A percentile compares a stretch with the other conserved stretches of the same genome.
phyloP scores from a whole-genome alignment of 352 stramenopile genomes.

The Globisporangium apiculatum region DNA sequence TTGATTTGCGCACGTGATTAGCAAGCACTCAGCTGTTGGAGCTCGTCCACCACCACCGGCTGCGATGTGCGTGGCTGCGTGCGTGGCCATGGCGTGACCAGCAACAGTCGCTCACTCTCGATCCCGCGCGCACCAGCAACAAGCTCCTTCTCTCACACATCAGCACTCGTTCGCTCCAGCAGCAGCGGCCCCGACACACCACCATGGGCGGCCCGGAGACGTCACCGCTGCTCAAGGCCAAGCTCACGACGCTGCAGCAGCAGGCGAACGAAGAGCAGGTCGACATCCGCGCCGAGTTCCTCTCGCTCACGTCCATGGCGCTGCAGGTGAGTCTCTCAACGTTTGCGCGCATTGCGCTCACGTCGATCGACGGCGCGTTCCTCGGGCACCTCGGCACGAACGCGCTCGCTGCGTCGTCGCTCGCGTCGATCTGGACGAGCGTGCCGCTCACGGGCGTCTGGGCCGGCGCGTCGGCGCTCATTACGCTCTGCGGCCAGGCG shows the following conservation, averaged over 20 bases:
- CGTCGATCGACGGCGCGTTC: constrained; percentile 73
- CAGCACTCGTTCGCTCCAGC: neutral
- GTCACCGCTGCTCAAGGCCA: neutral
- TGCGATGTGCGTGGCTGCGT: neutral
- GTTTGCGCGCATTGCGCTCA: constrained; percentile 72
- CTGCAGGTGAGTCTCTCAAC: constrained; percentile 75
- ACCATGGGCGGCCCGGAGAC: neutral
- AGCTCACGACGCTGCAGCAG: constrained; percentile 2
- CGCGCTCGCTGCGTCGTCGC: constrained; percentile 64
- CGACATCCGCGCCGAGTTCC: constrained; percentile 50
- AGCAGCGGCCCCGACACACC: neutral
- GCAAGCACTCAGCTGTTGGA: neutral
- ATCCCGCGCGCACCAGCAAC: neutral
- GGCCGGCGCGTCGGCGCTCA: constrained; percentile 58
- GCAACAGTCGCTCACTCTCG: neutral
- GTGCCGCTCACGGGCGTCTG: constrained; percentile 66
- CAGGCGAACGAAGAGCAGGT: constrained; percentile 28
- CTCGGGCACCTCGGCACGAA: constrained; percentile 66
- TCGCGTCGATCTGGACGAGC: constrained; percentile 69
- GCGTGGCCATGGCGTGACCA: neutral
- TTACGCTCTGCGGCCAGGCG: constrained; percentile 36
- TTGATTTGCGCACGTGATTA: neutral
- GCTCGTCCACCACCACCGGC: neutral
- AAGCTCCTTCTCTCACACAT: neutral
- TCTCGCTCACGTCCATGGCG: constrained; percentile 64